These are phyloP conservation scores for Ogataea trehalophila DNA, from an alignment of 805 yeast species.

Conservation along the genomic window DNA sequence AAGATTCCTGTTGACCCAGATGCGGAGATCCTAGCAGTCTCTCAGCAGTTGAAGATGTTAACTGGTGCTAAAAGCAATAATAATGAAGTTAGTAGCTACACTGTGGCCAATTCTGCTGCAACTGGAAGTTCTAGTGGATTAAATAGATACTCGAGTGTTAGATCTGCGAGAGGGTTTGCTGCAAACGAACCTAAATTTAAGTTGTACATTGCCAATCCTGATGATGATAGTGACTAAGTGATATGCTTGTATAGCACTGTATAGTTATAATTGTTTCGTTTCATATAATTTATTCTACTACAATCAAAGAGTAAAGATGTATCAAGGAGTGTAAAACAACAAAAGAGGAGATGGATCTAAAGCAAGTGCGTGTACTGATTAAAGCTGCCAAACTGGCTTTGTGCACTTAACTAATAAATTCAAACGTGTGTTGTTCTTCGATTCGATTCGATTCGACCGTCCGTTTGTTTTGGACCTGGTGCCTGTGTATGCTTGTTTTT, in stretches of 20 bases:
- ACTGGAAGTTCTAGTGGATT: constrained; percentile 11
- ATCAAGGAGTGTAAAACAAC: too few species aligned
- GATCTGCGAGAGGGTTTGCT: constrained; percentile 23
- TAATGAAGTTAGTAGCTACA: constrained; percentile 1
- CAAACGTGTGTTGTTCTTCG: too few species aligned
- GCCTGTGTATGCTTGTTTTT: too few species aligned
- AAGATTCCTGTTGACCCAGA: constrained; percentile 30
- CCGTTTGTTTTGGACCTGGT: too few species aligned
- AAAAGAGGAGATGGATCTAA: too few species aligned
- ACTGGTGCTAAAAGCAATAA: constrained; percentile 6
- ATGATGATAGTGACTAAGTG: constrained; percentile 33
- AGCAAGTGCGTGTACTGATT: too few species aligned
- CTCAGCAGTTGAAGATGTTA: constrained; percentile 27
- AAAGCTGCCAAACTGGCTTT: too few species aligned
- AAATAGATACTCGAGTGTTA: constrained; percentile 32
- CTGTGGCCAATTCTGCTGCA: background rate
- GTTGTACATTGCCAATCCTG: constrained; percentile 58
- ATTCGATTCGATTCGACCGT: too few species aligned
- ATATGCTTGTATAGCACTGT: background rate
- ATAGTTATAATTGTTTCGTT: background rate
- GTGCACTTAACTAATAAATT: too few species aligned
- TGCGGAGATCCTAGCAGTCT: constrained; percentile 28
- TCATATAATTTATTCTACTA: background rate
- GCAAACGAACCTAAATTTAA: constrained; percentile 37
- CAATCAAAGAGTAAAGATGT: too few species aligned